A percentile compares a stretch with the other conserved stretches of the same genome.
Conservation (phyloP, 257 asterid genomes). For the Misopates orontium region DNA sequence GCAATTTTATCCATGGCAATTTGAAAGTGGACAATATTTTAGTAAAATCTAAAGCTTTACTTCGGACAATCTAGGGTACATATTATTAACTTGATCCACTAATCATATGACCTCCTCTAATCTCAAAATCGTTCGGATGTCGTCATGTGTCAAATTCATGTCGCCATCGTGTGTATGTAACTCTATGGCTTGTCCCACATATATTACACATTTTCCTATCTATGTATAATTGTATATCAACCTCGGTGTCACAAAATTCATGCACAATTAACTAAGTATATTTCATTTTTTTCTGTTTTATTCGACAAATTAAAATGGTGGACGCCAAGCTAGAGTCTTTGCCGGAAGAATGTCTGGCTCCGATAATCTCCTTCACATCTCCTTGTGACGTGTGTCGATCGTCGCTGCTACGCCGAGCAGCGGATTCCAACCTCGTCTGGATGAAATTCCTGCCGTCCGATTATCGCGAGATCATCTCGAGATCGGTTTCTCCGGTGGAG, state of each 20-base stretch:
- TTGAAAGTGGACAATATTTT: too few species aligned
- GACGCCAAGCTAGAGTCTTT: conserved; percentile 26
- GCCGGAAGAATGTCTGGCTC: conserved; percentile 64
- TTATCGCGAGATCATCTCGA: conserved; percentile 46
- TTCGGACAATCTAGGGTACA: too few species aligned
- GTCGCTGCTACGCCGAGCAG: conserved; percentile 45
- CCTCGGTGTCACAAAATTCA: background rate
- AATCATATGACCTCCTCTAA: too few species aligned
- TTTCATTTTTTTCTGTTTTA: background rate
- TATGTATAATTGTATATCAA: background rate
- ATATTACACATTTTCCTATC: background rate
- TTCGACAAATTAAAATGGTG: conserved; percentile 6
- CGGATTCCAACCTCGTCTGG: conserved; percentile 60
- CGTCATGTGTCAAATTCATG: conserved; percentile 41
- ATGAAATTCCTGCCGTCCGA: conserved; percentile 60
- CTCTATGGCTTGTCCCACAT: background rate
- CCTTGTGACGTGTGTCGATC: conserved; percentile 52
- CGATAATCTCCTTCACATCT: conserved; percentile 46
- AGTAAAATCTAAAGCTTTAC: too few species aligned
- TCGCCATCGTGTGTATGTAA: conserved; percentile 34
- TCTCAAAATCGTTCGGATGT: conserved; percentile 24
- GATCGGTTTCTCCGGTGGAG: conserved; percentile 37
- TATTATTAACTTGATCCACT: too few species aligned
- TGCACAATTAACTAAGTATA: background rate
- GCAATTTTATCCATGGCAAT: too few species aligned